Evolutionary conservation across 495 filamentous ascomycete genomes (phyloP), one percentile per base, ranked within the genome.

Genomic region (Lophium mytilinum): DNA sequence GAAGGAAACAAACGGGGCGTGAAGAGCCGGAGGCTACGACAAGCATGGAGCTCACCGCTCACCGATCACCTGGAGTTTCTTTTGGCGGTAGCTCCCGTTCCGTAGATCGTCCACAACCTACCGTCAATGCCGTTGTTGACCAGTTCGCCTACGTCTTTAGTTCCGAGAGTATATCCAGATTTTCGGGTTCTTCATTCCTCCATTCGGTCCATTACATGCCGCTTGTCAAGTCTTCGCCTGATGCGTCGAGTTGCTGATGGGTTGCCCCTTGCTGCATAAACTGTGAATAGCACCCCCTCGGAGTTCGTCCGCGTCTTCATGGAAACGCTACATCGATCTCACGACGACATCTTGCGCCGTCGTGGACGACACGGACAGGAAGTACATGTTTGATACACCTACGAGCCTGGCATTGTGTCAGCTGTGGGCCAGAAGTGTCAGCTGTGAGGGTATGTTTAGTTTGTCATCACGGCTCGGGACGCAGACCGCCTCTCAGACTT

Each of bases 151-250:
- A 7, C 11, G 48, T 37, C 24, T 19, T 24, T 10, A 14, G 12
- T 58, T 45, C 55, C 55, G 40, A 34, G 48, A 58, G 55, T 37
- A 37, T 52, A 50, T 52, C 21, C 30, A n/a, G 24, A 58, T 3
- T 5, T 46, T 41, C 54, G 34, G 37, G n/a, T 19, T 37, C 36
- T 18, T 37, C 19, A 21, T 21, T 15, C 36, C 14, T 10, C 15
- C 12, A 5, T 17, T 12, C 37, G 7, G 30, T 41, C 35, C 36
- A 21, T n/a, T 19, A 15, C 15, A 12, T 43, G 18, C 4, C 51
- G 52, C 9, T 12, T 36, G 4, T 40, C 4, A 37, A 10, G 8
- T 2, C 34, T 6, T 21, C 10, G 40, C 33, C 30, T 35, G 9
- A 50, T n/a, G 39, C 17, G 35, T 36, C 42, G 43, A n/a, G 24